These are phyloP conservation scores for Aschersonia sp. DNA, from an alignment of 2,329 filamentous ascomycete species.

Conservation along the genomic window DNA sequence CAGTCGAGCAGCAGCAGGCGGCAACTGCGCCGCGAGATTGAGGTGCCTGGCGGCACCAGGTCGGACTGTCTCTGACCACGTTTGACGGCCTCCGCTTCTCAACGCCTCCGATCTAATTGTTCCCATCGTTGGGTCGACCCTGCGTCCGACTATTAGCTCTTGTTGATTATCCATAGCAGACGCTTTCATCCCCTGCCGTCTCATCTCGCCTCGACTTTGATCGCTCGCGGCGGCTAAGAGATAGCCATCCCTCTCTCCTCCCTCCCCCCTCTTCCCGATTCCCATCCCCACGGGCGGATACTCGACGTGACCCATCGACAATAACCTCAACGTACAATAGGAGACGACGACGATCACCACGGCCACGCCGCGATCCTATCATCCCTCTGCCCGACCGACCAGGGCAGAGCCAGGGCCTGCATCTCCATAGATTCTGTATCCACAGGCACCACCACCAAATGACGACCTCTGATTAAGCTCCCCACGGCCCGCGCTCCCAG, in stretches of 20 bases:
- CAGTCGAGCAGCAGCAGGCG: no score
- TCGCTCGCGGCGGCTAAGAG: no score
- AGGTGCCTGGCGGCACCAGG: no score
- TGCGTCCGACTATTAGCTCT: background rate
- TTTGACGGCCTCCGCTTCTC: background rate
- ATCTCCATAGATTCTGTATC: background rate
- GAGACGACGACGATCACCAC: no score
- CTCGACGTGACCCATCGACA: no score
- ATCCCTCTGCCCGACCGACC: background rate
- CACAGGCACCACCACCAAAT: conserved; percentile 3
- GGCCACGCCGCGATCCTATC: background rate
- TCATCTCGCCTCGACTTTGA: no score
- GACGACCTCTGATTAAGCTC: conserved; percentile 2
- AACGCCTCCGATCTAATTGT: background rate
- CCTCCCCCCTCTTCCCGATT: background rate
- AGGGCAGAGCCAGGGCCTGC: background rate
- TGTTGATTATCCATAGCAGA: background rate
- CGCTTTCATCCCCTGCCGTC: no score
- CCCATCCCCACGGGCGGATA: background rate
- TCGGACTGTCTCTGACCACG: no score
- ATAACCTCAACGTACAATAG: no score
- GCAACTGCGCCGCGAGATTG: no score
- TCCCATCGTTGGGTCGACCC: no score
- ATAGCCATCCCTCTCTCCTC: no score
- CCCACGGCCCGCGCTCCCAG: conserved; percentile 5